These are phyloP conservation scores for Bonia amplexicaulis DNA, from an alignment of 176 grass and related monocot genomes.

Conservation along the genomic window DNA sequence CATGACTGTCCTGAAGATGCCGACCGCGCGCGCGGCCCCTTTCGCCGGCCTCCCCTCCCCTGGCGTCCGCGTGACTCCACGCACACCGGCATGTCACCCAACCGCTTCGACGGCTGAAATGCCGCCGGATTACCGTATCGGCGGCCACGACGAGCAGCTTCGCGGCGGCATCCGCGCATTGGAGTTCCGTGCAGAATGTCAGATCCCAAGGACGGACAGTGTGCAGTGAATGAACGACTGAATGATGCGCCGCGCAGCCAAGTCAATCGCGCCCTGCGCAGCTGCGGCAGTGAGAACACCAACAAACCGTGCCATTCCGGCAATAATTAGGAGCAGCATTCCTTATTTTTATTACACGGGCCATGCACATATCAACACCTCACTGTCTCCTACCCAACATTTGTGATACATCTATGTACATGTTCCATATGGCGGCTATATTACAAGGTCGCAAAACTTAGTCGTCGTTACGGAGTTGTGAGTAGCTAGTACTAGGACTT, in stretches of 20 bases:
- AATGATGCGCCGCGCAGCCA: background rate
- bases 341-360: conserved; percentile 29
- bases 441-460: conserved; percentile 46
- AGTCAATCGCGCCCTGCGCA: background rate
- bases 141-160: background rate
- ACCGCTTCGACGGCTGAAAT: background rate
- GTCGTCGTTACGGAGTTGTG: conserved; percentile 12
- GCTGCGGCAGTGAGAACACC: background rate
- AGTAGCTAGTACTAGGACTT: conserved; percentile 9
- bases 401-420: conserved; percentile 10
- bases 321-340: background rate
- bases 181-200: background rate
- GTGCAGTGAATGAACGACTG: background rate
- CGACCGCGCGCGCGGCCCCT: background rate
- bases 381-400: background rate
- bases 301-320: background rate
- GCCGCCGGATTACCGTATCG: background rate
- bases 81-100: background rate
- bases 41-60: background rate
- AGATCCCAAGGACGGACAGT: background rate
- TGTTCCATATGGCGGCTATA: conserved; percentile 8
- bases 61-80: background rate
- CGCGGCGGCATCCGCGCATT: conserved; percentile 3
- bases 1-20: conserved; percentile 25
- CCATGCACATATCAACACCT: background rate